These are phyloP conservation scores for Ramularia collo-cygni DNA, from an alignment of 2,329 filamentous ascomycete species.

Conservation along the genomic window DNA sequence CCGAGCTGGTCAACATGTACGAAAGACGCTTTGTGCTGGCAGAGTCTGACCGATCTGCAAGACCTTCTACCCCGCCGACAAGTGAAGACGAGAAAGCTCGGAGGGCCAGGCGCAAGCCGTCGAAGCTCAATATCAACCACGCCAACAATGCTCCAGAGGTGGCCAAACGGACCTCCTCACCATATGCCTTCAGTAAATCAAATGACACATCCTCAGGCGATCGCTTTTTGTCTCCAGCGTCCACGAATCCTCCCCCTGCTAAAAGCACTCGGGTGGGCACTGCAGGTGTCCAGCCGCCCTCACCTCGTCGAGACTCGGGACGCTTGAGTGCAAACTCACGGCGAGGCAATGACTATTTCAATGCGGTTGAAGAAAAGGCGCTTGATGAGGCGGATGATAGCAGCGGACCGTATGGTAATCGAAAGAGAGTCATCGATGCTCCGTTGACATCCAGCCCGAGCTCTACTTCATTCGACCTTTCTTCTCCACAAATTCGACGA, in stretches of 20 bases:
- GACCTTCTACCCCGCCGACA: constrained; percentile 28
- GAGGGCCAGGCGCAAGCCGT: constrained; percentile 24
- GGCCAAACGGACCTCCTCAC: constrained; percentile 37
- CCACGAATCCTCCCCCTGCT: constrained; percentile 34
- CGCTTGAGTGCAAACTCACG: constrained; percentile 17
- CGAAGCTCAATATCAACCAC: constrained; percentile 30
- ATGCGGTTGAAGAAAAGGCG: constrained; percentile 18
- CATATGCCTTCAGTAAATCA: constrained; percentile 38
- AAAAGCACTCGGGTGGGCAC: constrained; percentile 5
- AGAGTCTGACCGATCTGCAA: constrained; percentile 12
- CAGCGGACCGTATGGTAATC: constrained; percentile 4
- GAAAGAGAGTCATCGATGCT: constrained; percentile 11
- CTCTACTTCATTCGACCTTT: constrained; percentile 22
- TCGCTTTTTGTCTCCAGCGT: constrained; percentile 44
- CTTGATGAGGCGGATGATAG: constrained; percentile 23
- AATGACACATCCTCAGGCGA: constrained; percentile 33
- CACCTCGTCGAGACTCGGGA: constrained; percentile 21
- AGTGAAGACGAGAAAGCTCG: constrained; percentile 33
- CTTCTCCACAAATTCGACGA: constrained; percentile 17
- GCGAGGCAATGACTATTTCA: constrained; percentile 23
- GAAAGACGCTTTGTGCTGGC: constrained; percentile 60
- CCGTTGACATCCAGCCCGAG: constrained; percentile 9
- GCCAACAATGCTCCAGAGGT: constrained; percentile 34
- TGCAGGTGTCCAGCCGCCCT: constrained; percentile 13
- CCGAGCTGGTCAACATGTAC: constrained; percentile 29